Conservation (phyloP, 257 asterid species). For the Gentiana dahurica region DNA sequence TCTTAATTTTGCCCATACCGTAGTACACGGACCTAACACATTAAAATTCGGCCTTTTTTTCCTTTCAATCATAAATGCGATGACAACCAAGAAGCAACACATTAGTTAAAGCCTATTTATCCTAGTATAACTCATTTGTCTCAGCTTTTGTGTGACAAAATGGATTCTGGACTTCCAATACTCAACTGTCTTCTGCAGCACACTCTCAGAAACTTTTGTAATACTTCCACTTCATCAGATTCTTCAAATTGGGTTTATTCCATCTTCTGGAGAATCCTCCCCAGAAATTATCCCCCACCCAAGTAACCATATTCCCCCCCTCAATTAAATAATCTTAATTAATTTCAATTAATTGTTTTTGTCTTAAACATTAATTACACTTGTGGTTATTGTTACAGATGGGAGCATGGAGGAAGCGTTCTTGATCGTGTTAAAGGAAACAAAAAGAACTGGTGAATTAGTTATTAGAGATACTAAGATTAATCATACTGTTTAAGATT, state of each 20-base stretch:
- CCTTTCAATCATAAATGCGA: constrained; percentile 26
- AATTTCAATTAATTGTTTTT: no score
- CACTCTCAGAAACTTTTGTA: constrained; percentile 63
- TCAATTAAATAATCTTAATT: no score
- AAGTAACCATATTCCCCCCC: constrained; percentile 32
- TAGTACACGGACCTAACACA: no score
- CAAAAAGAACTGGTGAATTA: constrained; percentile 64
- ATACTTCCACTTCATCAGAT: constrained; percentile 22
- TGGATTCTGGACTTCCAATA: constrained; percentile 72
- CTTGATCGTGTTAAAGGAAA: constrained; percentile 63
- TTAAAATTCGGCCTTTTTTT: no score
- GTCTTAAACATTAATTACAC: neutral
- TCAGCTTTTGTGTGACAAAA: constrained; percentile 14
- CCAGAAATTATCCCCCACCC: constrained; percentile 83
- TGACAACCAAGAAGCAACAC: constrained; percentile 10
- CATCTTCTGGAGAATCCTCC: constrained; percentile 77
- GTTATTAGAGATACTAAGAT: neutral
- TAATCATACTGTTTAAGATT: no score
- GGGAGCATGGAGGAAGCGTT: constrained; percentile 64
- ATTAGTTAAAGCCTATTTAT: constrained; percentile 11
- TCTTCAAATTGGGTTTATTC: constrained; percentile 70
- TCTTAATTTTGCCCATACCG: no score
- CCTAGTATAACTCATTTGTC: constrained; percentile 13
- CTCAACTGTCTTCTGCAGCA: constrained; percentile 72
- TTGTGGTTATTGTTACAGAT: constrained; percentile 26